Conservation (phyloP, 305 asterid genomes). For the Plantago lanceolata region DNA sequence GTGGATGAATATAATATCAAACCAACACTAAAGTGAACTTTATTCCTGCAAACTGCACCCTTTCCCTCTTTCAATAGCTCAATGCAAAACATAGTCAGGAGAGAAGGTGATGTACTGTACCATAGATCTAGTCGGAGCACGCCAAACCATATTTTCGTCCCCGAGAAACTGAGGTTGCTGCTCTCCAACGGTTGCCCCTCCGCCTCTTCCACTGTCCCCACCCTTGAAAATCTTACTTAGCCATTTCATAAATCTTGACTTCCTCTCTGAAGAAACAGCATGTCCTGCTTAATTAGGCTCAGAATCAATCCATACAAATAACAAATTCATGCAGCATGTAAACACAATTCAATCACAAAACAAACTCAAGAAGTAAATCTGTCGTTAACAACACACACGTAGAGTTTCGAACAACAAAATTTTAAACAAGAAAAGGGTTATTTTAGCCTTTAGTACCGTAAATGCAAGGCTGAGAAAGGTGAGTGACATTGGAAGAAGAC, state of each 20-base stretch:
- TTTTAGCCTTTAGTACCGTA: too few relatives aligned
- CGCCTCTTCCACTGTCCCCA: constrained; percentile 42
- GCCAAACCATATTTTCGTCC: constrained; percentile 75
- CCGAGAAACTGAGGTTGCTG: constrained; percentile 68
- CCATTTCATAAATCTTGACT: constrained; percentile 83
- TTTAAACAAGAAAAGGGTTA: too few relatives aligned
- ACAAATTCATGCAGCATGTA: constrained; percentile 12
- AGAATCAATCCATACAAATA: constrained; percentile 16
- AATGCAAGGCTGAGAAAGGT: constrained; percentile 69
- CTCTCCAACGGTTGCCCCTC: constrained; percentile 41
- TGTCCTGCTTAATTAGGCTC: constrained; percentile 54
- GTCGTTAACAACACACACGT: constrained; percentile 11
- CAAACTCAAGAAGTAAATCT: not conserved
- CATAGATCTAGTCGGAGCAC: constrained; percentile 64
- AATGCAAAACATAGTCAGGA: not conserved
- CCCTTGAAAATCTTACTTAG: constrained; percentile 65
- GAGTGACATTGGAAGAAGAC: constrained; percentile 68
- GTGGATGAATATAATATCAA: constrained; percentile 3
- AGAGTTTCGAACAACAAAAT: not conserved
- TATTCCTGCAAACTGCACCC: constrained; percentile 21
- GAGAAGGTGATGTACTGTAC: constrained; percentile 33
- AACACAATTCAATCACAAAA: constrained; percentile 13
- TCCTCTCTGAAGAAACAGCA: constrained; percentile 72
- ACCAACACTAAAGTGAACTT: constrained; percentile 19
- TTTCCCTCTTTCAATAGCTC: not conserved